Evolutionary conservation across 2,329 filamentous ascomycete species (phyloP).

Genomic region (Cadophora luteo-olivacea): DNA sequence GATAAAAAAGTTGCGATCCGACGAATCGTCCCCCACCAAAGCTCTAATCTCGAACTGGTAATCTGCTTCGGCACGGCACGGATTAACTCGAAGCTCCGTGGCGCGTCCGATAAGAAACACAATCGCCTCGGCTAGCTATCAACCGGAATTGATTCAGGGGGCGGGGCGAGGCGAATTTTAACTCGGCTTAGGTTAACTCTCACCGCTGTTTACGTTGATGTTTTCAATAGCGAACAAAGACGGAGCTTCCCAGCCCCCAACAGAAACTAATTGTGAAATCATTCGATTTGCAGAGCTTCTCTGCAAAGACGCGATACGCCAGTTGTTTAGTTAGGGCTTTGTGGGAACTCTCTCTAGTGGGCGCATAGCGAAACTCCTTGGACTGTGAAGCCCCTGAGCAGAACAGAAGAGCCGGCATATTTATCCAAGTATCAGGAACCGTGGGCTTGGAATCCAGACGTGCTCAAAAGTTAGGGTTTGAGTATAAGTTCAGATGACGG

Average conservation of each 20-base stretch:
- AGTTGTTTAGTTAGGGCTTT: background rate
- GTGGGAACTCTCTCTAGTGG: background rate
- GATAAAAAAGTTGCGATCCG: constrained; percentile 14
- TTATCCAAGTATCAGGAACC: constrained; percentile 5
- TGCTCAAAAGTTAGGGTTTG: background rate
- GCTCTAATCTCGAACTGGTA: constrained; percentile 3
- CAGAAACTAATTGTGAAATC: background rate
- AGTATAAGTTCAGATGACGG: background rate
- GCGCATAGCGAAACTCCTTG: constrained; percentile 9
- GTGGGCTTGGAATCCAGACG: constrained; percentile 3
- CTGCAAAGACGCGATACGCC: background rate
- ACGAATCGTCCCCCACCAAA: constrained; percentile 10
- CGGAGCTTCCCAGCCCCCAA: background rate
- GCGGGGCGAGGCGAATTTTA: background rate
- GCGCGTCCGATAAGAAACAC: background rate
- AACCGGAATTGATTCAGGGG: background rate
- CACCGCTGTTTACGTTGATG: background rate
- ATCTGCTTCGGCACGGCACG: background rate
- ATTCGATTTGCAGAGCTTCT: constrained; percentile 16
- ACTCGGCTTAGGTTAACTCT: background rate
- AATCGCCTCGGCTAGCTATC: constrained; percentile 11
- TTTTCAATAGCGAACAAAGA: background rate
- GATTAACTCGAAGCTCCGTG: background rate
- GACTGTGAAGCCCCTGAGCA: constrained; percentile 3
- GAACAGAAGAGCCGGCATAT: constrained; percentile 11